Evolutionary conservation across 2,329 filamentous ascomycete genomes (phyloP).

Genomic region (Penicillium sp.): DNA sequence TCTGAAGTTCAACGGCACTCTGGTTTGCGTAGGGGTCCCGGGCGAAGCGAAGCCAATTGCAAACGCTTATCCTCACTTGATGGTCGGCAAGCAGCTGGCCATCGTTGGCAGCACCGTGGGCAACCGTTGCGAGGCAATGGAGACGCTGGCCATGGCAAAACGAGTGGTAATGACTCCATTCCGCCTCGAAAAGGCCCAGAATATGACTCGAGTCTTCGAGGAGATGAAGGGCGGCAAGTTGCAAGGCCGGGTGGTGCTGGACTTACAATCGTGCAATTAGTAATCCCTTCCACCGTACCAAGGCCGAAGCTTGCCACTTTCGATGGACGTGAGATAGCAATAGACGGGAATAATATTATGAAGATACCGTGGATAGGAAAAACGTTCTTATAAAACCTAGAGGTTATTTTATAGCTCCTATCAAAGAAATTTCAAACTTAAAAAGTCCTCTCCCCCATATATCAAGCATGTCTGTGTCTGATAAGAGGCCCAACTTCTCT

Average conservation of each 20-base stretch:
- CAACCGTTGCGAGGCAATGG: conserved; percentile 6
- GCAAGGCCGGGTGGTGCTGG: conserved; percentile 4
- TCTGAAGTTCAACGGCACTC: conserved; percentile 11
- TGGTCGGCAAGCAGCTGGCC: conserved; percentile 6
- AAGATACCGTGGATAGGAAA: too few relatives aligned
- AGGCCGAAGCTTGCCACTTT: too few relatives aligned
- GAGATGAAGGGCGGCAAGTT: conserved; percentile 5
- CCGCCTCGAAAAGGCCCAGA: not conserved
- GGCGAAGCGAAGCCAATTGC: conserved; percentile 4
- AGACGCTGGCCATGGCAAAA: conserved; percentile 5
- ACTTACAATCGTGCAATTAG: conserved; percentile 5
- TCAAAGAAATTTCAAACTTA: too few relatives aligned
- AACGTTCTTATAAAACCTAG: too few relatives aligned
- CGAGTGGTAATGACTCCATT: conserved; percentile 1
- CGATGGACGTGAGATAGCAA: too few relatives aligned
- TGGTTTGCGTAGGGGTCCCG: conserved; percentile 12
- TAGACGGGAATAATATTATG: too few relatives aligned
- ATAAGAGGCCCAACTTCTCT: too few relatives aligned
- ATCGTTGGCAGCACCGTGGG: conserved; percentile 8
- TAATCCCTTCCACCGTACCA: too few relatives aligned
- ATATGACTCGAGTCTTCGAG: not conserved
- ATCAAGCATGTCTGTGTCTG: too few relatives aligned
- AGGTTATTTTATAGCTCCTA: too few relatives aligned
- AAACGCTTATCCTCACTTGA: conserved; percentile 21
- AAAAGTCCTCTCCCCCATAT: too few relatives aligned